Base-by-base conservation (phyloP, 106 monocot species). In the Gastrodia elata region DNA sequence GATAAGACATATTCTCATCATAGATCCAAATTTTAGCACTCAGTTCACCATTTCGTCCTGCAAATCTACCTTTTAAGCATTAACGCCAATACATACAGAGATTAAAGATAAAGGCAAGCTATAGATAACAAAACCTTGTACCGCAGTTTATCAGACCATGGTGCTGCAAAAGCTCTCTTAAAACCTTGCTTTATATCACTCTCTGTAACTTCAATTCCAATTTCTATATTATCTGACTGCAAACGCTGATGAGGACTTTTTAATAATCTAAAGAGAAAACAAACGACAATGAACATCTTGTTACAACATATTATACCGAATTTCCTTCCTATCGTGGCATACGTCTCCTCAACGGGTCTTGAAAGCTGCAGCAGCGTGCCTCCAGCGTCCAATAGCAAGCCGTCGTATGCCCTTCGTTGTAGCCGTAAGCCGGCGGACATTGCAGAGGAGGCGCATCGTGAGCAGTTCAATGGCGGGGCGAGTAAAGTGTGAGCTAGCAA, bases 61-160 rank as follows among this genome's bases (percentile, higher is more conserved):
- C 0, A 3, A 61, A 30, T 61, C 8, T 61, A 32, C 4, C 61
- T 25, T 57, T 16, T 52, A 61, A 13, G 14, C 13, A 33, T 61
- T 32, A 61, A 61, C 26, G 13, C 27, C 10, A 33, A 11, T 61
- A 61, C 28, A 2, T 59, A 61, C 61, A 61, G 4, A 30, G 61
- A 61, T 61, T 61, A 61, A 61, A 24, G 13, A 61, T 61, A 61
- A n/a, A 35, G 0, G 37, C 18, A 61, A 61, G 67, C 67, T 67
- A 36, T n/a, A 24, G 20, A 20, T 24, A 40, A 39, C 4, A 26
- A 18, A n/a, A 96, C 97, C 90, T 98, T 84, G 58, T 98, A 93
- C 0, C 90, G 82, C 68, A 98, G 97, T 39, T 86, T 91, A 61
- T 91, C 80, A 5, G 97, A 84, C 97, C 97, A 93, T 32, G 90